Conservation (phyloP, 208 protist species). For the Leishmania amazonensis region DNA sequence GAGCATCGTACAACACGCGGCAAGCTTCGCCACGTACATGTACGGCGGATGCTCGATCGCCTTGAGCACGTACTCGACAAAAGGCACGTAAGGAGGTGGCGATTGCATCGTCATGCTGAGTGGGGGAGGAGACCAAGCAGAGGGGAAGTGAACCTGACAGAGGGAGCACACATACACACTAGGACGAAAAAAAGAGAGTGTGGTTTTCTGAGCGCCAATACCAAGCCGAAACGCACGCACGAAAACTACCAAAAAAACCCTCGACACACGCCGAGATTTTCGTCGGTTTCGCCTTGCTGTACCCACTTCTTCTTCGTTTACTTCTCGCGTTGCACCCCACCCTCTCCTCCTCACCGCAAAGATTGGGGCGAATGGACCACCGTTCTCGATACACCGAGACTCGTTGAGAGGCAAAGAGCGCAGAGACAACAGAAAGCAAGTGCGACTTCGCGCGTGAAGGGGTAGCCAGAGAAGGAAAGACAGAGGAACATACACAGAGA, state of each 20-base stretch:
- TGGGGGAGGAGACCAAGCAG: neutral
- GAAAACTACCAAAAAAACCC: neutral
- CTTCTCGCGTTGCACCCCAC: neutral
- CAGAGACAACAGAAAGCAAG: no score
- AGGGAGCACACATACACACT: neutral
- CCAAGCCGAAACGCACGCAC: neutral
- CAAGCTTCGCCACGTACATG: conserved; percentile 87
- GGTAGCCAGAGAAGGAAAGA: neutral
- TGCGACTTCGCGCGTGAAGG: neutral
- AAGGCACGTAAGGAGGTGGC: conserved; percentile 63
- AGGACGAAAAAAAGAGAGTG: neutral
- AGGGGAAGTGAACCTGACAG: neutral
- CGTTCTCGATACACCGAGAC: neutral
- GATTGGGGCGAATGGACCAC: neutral
- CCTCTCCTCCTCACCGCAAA: neutral
- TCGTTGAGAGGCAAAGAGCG: neutral
- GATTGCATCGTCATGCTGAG: conserved; percentile 31
- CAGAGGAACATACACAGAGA: neutral
- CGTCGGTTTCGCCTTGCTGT: neutral
- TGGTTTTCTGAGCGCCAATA: neutral
- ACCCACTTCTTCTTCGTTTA: neutral
- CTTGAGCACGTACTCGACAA: conserved; percentile 83
- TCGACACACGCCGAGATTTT: neutral
- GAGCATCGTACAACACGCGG: conserved; percentile 77
- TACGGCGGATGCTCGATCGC: conserved; percentile 78